These are phyloP conservation scores for Candida namnaoensis DNA, from an alignment of 805 yeast genomes.

Conservation along the genomic window DNA sequence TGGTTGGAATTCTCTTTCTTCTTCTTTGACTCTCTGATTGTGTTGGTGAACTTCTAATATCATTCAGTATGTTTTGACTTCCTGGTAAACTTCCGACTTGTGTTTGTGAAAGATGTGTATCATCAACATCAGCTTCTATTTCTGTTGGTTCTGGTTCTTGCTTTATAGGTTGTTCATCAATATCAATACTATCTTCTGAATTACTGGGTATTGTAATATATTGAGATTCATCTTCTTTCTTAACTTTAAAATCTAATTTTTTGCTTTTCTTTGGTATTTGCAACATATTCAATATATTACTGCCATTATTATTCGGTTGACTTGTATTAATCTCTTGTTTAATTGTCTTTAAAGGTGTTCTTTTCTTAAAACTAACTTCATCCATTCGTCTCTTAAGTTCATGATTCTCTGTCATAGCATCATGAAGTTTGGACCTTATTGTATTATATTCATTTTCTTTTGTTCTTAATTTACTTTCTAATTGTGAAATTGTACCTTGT, in stretches of 20 bases:
- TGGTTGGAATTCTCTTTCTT: not conserved
- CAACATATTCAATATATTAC: not conserved
- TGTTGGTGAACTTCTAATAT: not conserved
- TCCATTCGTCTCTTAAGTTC: not conserved
- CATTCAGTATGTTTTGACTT: not conserved
- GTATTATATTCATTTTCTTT: not conserved
- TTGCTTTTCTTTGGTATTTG: no score
- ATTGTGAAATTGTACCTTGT: no score
- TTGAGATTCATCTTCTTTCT: no score
- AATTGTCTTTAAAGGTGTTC: not conserved
- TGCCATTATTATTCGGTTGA: not conserved
- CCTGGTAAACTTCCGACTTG: not conserved
- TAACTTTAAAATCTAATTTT: no score
- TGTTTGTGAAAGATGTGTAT: not conserved
- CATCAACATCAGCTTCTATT: not conserved
- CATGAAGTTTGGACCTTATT: not conserved
- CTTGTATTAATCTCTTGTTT: no score
- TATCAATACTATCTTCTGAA: not conserved
- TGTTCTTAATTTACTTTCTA: no score
- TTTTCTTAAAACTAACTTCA: not conserved
- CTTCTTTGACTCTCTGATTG: not conserved
- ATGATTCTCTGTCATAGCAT: slow-evolving; percentile 1
- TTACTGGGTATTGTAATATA: no score
- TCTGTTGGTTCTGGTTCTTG: not conserved
- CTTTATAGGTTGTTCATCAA: no score